Evolutionary conservation across 1,139 yeast genomes (phyloP), one percentile per base, ranked within the genome.

Genomic region (Debaryomycetaceae sp.): DNA sequence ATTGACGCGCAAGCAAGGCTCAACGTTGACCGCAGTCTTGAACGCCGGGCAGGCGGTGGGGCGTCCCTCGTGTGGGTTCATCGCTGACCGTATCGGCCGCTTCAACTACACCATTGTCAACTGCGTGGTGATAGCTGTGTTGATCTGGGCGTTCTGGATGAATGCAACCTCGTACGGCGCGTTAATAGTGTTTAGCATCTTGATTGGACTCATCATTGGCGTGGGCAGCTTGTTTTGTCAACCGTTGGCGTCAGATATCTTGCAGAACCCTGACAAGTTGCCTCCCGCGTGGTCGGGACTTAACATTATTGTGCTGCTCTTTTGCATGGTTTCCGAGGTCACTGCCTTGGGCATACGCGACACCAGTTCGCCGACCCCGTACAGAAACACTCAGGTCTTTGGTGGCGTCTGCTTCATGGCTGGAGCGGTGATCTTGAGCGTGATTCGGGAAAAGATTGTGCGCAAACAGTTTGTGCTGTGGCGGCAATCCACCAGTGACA

Each of bases 31-130:
- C 3, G 79, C 86, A 0, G 51, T 78, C 5, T 57, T 81, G 43
- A 78, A 77, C 48, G 77, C 74, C 3, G 79, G 79, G 2, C 88
- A 81, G 51, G 55, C 67, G 3, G 40, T 82, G 10, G 91, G 91
- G 0, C 63, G 91, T 42, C 89, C 89, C 1, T 23, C 56, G 2
- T 60, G 79, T 50, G 91, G 93, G 0, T 36, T 60, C 4, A 23
- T 69, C 4, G 78, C 80, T 17, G 91, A 82, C 47, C 53, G 42
- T 19, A 50, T 62, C 28, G 91, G 93, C 2, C 60, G 86, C 37
- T 56, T 66, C 26, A 81, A 78, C 48, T 56, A 70, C 20, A 63
- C 80, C 1, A 43, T 59, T 9, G 28, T 44, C 8, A 43, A 59
- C 3, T 54, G 71, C 30, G 25, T 58, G 3, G 34, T 56, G 3